Conservation (phyloP, 2,329 filamentous ascomycete species). For the Ceratocystis eucalypticola region DNA sequence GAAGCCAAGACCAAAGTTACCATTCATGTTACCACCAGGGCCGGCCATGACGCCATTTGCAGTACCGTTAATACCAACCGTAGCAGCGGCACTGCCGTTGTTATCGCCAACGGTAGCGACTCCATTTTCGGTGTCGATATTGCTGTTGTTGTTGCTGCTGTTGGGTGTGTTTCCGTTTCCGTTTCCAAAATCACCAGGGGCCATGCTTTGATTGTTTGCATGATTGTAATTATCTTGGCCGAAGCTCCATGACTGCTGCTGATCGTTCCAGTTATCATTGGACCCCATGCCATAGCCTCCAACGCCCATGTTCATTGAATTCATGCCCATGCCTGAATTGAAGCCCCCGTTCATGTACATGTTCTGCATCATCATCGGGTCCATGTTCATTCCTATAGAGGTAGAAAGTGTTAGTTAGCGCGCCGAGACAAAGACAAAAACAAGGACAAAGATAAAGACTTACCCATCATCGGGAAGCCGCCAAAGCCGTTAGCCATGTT, state of each 20-base stretch:
- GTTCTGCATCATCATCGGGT: conserved; percentile 60
- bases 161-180: conserved; percentile 43
- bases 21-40: conserved; percentile 1
- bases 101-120: not conserved
- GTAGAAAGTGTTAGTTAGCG: not conserved
- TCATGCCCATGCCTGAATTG: conserved; percentile 52
- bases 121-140: conserved; percentile 26
- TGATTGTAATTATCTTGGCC: conserved; percentile 81
- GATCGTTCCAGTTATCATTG: conserved; percentile 69
- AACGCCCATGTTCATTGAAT: conserved; percentile 44
- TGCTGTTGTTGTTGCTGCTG: conserved; percentile 34
- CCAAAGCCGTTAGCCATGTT: conserved; percentile 46
- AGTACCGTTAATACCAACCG: conserved; percentile 1
- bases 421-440: not conserved
- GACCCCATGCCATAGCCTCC: conserved; percentile 56
- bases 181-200: conserved; percentile 59
- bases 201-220: conserved; percentile 71
- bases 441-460: conserved; percentile 27
- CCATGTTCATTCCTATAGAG: conserved; percentile 71
- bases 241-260: conserved; percentile 64
- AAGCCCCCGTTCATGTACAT: conserved; percentile 71
- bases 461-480: conserved; percentile 76
- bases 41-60: not conserved
- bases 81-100: conserved; percentile 25
- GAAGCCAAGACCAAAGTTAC: conserved; percentile 10